Base-by-base conservation (phyloP, 2,329 filamentous ascomycete genomes). In the Xylaria sp. region DNA sequence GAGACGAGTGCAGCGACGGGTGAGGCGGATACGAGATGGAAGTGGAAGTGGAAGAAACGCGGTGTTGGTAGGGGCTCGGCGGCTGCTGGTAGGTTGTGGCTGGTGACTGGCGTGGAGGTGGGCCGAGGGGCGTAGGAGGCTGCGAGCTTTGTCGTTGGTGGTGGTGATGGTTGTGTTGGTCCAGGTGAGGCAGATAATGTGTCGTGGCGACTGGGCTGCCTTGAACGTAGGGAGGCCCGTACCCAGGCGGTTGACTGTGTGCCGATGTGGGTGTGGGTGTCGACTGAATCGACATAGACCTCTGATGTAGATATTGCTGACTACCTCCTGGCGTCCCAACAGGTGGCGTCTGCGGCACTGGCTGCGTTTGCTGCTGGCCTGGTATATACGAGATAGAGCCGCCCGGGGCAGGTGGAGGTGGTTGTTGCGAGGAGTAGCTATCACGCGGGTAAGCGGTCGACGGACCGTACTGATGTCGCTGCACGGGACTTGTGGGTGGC, bases 211-310 rank as follows among this genome's bases (percentile, higher is more conserved):
- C 69, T 44, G 84, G 84, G 62, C 83, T 86, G 38, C 76, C 77
- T 56, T 83, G 81, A 20, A 67, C 69, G 59, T 79, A 82, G 22
- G 79, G 74, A 50, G 73, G 69, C 11, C 78, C 78, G 61, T 79
- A 83, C 7, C 77, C 55, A 24, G 62, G 76, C 42, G 79, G 79
- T 68, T 86, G 83, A 64, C 79, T 81, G 43, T 85, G 83, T 16
- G 83, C 79, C 38, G 83, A 85, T 6, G 82, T 85, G n/a, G 83
- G 83, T 34, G 84, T 87, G 9, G 82, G 74, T 21, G 78, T 80
- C 11, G 84, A 86, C 50, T 86, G 81, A 5, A 78, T 73, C 19
- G 84, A 87, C 51, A 80, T 80, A 39, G 84, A 83, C 63, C 82
- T 69, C 59, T 75, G 73, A 51, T 76, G 74, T 43, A 72, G 67